Conservation (phyloP, 352 stramenopile species). For the Phytophthora fragariaefolia region DNA sequence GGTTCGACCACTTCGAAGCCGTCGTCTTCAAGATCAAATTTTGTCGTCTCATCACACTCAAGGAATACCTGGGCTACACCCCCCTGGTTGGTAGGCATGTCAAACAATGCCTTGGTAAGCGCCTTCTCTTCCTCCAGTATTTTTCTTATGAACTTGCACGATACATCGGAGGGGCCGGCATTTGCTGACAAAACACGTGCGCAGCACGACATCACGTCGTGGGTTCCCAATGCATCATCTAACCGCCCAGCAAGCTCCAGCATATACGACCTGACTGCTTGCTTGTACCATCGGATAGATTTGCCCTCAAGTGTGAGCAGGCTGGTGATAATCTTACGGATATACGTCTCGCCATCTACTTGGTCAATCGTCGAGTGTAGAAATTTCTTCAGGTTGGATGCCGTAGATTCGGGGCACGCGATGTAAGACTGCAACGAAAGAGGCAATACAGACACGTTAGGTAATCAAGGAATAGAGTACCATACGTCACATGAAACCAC, state of each 20-base stretch:
- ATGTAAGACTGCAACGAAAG: slow-evolving; percentile 60
- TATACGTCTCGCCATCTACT: slow-evolving; percentile 42
- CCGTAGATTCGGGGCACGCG: slow-evolving; percentile 43
- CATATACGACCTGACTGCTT: slow-evolving; percentile 72
- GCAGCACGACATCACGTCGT: slow-evolving; percentile 63
- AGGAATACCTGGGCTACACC: slow-evolving; percentile 76
- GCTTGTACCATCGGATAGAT: slow-evolving; percentile 77
- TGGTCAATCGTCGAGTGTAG: slow-evolving; percentile 59
- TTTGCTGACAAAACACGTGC: slow-evolving; percentile 19
- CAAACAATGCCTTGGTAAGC: slow-evolving; percentile 66
- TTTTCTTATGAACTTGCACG: slow-evolving; percentile 55
- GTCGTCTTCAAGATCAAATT: slow-evolving; percentile 84
- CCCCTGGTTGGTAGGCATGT: slow-evolving; percentile 77
- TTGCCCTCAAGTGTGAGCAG: slow-evolving; percentile 74
- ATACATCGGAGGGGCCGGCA: slow-evolving; percentile 7
- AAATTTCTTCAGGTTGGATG: slow-evolving; percentile 49
- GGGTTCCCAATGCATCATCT: slow-evolving; percentile 44
- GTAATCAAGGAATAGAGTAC: not conserved
- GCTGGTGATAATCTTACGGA: slow-evolving; percentile 66
- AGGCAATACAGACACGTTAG: not conserved
- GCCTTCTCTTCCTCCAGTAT: slow-evolving; percentile 57
- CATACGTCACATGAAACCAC: slow-evolving; percentile 6
- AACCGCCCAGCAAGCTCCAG: slow-evolving; percentile 64
- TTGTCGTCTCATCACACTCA: slow-evolving; percentile 68
- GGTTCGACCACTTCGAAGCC: slow-evolving; percentile 79